Conservation (phyloP, 257 asterid species). For the Rehmannia glutinosa region DNA sequence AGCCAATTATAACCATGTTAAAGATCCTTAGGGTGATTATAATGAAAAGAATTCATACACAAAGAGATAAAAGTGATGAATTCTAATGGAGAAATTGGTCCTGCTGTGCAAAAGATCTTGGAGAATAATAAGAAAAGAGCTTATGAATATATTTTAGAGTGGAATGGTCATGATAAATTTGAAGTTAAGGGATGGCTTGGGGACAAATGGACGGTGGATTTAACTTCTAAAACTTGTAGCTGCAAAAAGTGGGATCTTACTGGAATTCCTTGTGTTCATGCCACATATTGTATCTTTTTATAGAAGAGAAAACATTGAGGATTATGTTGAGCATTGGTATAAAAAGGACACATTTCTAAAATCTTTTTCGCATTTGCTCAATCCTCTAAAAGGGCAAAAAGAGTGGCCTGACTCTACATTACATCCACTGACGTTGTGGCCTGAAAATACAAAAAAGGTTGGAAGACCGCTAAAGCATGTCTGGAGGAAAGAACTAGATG, state of each 20-base stretch:
- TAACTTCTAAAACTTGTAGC: too few species aligned
- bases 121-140: too few species aligned
- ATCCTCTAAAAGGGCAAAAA: neutral
- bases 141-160: too few species aligned
- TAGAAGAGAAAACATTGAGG: neutral
- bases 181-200: too few species aligned
- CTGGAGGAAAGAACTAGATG: neutral
- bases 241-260: conserved; percentile 8
- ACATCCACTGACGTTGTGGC: neutral
- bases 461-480: neutral
- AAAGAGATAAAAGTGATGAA: too few species aligned
- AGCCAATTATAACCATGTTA: too few species aligned
- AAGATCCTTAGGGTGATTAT: too few species aligned
- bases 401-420: neutral
- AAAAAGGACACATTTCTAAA: neutral
- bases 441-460: neutral
- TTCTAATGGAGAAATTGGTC: too few species aligned
- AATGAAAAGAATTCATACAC: too few species aligned
- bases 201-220: too few species aligned
- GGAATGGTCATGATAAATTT: too few species aligned
- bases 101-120: too few species aligned
- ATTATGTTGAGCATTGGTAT: conserved; percentile 10
- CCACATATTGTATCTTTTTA: neutral
- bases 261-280: conserved; percentile 3
- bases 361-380: neutral